Evolutionary conservation across 805 yeast genomes (phyloP).

Genomic region (Starmerella kuoi): DNA sequence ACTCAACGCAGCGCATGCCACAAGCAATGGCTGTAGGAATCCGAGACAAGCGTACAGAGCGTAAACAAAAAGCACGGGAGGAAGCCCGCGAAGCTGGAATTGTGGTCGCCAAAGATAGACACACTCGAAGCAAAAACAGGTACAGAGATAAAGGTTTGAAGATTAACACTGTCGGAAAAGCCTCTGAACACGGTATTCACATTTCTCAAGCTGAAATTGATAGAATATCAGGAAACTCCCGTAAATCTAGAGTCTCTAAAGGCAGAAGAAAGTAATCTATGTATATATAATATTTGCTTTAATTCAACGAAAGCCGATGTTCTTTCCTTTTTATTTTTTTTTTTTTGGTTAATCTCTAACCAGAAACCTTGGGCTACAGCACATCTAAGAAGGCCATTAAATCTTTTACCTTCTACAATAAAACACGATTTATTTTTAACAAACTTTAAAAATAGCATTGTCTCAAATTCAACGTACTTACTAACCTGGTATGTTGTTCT

Average conservation of each 20-base stretch:
- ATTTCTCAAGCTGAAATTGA: constrained; percentile 20
- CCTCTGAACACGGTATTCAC: constrained; percentile 22
- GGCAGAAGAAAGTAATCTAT: too few species aligned
- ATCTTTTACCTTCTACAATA: too few species aligned
- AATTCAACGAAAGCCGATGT: too few species aligned
- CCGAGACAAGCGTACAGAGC: constrained; percentile 43
- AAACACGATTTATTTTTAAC: too few species aligned
- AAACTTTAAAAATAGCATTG: too few species aligned
- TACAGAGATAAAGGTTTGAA: constrained; percentile 66
- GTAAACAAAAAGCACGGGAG: constrained; percentile 43
- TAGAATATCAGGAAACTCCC: constrained; percentile 10
- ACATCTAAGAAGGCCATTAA: too few species aligned
- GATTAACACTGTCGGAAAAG: constrained; percentile 32
- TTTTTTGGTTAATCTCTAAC: too few species aligned
- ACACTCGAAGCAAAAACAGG: constrained; percentile 34
- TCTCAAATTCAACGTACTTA: too few species aligned
- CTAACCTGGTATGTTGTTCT: too few species aligned
- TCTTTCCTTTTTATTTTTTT: too few species aligned
- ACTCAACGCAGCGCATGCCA: constrained; percentile 64
- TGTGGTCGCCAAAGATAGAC: constrained; percentile 49
- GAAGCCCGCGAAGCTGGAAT: constrained; percentile 88
- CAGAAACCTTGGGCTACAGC: too few species aligned
- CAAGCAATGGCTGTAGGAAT: constrained; percentile 82
- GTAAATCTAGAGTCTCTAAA: background rate
- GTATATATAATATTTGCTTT: too few species aligned